These are phyloP conservation scores for Globisporangium splendens DNA, from an alignment of 352 stramenopile species.

Conservation along the genomic window DNA sequence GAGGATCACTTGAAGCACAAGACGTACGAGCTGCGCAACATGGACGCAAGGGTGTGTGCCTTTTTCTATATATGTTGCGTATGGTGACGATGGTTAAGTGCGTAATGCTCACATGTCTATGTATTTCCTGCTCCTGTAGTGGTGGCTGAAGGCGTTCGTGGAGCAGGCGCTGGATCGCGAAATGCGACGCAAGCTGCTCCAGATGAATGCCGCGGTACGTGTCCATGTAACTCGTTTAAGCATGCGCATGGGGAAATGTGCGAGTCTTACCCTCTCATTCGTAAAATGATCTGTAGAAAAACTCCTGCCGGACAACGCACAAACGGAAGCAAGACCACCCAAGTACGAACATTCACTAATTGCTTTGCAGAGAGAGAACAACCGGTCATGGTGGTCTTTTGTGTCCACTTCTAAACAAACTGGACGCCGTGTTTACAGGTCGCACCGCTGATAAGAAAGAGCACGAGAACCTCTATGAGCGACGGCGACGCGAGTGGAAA, in stretches of 20 bases:
- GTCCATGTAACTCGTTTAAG: too few species aligned
- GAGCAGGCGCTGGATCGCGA: slow-evolving; percentile 69
- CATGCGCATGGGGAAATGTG: too few species aligned
- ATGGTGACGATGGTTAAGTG: background rate
- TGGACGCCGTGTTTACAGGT: slow-evolving; percentile 18
- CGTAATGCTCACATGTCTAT: background rate
- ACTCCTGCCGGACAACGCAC: slow-evolving; percentile 47
- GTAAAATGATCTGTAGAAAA: slow-evolving; percentile 16
- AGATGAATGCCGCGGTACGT: slow-evolving; percentile 34
- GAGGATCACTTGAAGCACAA: slow-evolving; percentile 49
- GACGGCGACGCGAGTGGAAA: slow-evolving; percentile 71
- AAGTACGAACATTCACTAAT: slow-evolving; percentile 30
- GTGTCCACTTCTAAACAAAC: too few species aligned
- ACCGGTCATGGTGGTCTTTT: too few species aligned
- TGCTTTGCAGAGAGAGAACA: too few species aligned
- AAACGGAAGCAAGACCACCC: slow-evolving; percentile 74
- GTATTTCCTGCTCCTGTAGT: slow-evolving; percentile 24
- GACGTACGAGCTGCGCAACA: slow-evolving; percentile 60
- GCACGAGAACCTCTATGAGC: slow-evolving; percentile 74
- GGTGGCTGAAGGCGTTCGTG: slow-evolving; percentile 70
- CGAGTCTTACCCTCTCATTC: too few species aligned
- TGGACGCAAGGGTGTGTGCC: slow-evolving; percentile 55
- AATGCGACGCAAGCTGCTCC: slow-evolving; percentile 47
- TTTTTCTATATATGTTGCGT: background rate
- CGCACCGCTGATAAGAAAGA: slow-evolving; percentile 68